These are phyloP conservation scores for Daedaleopsis sinensis DNA, from an alignment of 768 basidiomycete species.

Conservation along the genomic window DNA sequence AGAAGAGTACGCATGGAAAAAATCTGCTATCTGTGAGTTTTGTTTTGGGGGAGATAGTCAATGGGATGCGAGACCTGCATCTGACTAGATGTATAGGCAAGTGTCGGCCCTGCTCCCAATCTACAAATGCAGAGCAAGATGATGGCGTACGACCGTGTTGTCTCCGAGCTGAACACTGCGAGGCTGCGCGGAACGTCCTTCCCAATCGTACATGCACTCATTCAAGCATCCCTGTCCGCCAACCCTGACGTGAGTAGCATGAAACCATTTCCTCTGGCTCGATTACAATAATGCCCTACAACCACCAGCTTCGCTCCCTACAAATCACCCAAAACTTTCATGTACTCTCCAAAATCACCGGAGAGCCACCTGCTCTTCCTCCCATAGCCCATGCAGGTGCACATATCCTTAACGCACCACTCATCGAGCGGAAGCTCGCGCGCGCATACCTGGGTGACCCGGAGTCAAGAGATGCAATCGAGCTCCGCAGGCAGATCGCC, in stretches of 20 bases:
- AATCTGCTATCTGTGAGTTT: slow-evolving; percentile 53
- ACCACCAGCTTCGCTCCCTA: slow-evolving; percentile 43
- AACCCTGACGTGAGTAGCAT: slow-evolving; percentile 55
- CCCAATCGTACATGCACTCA: slow-evolving; percentile 73
- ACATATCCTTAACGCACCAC: slow-evolving; percentile 78
- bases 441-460: slow-evolving; percentile 69
- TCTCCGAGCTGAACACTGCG: slow-evolving; percentile 76
- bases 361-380: slow-evolving; percentile 74
- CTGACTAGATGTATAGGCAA: slow-evolving; percentile 33
- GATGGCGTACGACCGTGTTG: slow-evolving; percentile 91
- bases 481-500: slow-evolving; percentile 73
- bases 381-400: slow-evolving; percentile 80
- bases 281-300: background rate
- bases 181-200: slow-evolving; percentile 73
- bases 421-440: slow-evolving; percentile 84
- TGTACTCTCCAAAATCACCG: slow-evolving; percentile 74
- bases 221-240: slow-evolving; percentile 65
- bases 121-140: slow-evolving; percentile 91
- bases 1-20: slow-evolving; percentile 63
- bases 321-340: slow-evolving; percentile 75
- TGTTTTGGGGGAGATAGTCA: background rate
- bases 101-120: slow-evolving; percentile 56
- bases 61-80: background rate
- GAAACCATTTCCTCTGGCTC: background rate
- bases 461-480: slow-evolving; percentile 65